Evolutionary conservation across 2,329 filamentous ascomycete genomes (phyloP), one percentile per base, ranked within the genome.

Genomic region (Colletotrichum coccodes): DNA sequence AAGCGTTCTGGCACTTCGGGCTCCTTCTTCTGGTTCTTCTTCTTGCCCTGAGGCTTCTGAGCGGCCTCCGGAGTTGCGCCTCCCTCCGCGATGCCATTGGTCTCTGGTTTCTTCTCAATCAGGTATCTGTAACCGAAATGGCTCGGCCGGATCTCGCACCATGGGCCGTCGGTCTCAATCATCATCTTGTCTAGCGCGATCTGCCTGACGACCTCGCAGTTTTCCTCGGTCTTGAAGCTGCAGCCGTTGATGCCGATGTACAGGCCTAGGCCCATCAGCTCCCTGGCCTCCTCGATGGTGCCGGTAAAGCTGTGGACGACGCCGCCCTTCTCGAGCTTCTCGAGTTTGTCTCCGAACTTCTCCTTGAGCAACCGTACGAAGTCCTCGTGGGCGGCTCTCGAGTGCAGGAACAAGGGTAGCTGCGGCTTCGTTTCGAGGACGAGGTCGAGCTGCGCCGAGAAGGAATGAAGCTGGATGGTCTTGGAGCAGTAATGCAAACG

Each of bases 161-260:
- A 99, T 3, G 96, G 96, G 3, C 96, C 96, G 78, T 99, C 96
- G 0, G 96, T 99, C 85, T 99, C 96, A 54, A 99, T 90, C 87
- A 98, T 97, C 61, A 99, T 80, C 53, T 91, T 84, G 64, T 95
- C 90, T 12, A 99, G 83, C 12, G 91, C 92, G 44, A 98, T 90
- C 69, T 91, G 88, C 71, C 87, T 90, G 12, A 98, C 94, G 3
- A 98, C 95, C 16, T 88, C 91, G 46, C 97, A 89, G 75, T 98
- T 99, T 77, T 97, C 94, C 12, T 87, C 91, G 6, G 94, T 98
- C 86, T 98, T 99, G 84, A 99, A 89, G 75, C 93, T 97, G 80
- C 96, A 99, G 5, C 96, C 96, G 77, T 99, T 99, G 70, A 98
- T 89, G n/a, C 96, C 95, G 70, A 99, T 91, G 80, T 97, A 92